Conservation (phyloP, 306 rosid species). For the Cicer bijugum region DNA sequence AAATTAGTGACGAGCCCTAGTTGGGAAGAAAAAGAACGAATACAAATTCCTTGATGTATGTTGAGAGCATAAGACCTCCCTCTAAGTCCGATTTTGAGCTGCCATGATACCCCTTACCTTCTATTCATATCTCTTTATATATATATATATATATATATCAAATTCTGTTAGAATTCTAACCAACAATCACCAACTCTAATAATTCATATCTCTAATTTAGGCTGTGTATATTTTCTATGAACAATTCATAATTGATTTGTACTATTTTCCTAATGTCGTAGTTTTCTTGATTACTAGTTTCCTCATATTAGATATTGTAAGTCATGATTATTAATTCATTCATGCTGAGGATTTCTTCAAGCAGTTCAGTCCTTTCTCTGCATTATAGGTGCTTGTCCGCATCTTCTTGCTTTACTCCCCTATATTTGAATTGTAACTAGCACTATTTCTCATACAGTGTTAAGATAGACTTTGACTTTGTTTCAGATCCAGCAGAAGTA, state of each 20-base stretch:
- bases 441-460: neutral
- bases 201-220: slow-evolving; percentile 3
- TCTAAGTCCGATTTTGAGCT: neutral
- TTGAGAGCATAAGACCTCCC: neutral
- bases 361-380: slow-evolving; percentile 17
- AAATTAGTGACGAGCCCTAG: neutral
- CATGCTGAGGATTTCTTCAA: slow-evolving; percentile 11
- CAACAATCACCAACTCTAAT: neutral
- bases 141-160: neutral
- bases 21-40: slow-evolving; percentile 6
- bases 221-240: neutral
- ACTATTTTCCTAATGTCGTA: neutral
- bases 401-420: slow-evolving; percentile 4
- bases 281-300: slow-evolving; percentile 14
- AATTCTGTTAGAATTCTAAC: neutral
- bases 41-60: neutral
- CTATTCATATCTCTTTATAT: neutral
- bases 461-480: slow-evolving; percentile 40
- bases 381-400: neutral
- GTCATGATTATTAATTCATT: slow-evolving; percentile 22
- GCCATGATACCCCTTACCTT: neutral
- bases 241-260: slow-evolving; percentile 11
- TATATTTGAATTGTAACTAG: slow-evolving; percentile 17
- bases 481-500: slow-evolving; percentile 48
- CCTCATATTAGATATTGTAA: neutral